Base-by-base conservation (phyloP, 805 yeast genomes). In the Yarrowia keelungensis region DNA sequence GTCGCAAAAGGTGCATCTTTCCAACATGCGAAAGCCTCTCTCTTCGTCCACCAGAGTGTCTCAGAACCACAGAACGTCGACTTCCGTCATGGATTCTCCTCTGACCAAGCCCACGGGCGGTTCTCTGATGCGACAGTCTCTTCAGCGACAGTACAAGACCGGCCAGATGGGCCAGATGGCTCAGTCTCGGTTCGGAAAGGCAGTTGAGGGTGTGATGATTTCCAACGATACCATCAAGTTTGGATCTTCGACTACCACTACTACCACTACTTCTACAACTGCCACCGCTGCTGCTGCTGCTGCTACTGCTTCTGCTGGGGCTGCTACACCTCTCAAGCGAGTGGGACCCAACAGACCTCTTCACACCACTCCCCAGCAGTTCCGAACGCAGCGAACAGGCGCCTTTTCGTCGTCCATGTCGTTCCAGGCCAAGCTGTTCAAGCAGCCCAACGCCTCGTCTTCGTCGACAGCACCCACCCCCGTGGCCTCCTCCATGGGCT, bases 191-290 rank as follows among this genome's bases (percentile, higher is more conserved):
- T 59, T 49, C 36, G 67, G 50, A 3, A 42, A 62, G 35, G 70
- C 38, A 32, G 54, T 19, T 9, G 49, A 42, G 58, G 67, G 38
- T 53, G 69, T 36, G n/a, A 47, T 39, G 73, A 70, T 36, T 46
- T 69, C 16, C 70, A 75, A 69, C 41, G 81, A 79, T 15, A 72
- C 71, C 61, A 70, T 78, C 41, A 70, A 72, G 51, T 78, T 78
- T 69, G 77, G 72, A 5, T 53, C 70, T n/a, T 54, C 67, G 4
- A 68, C 72, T 7, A 8, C 70, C 3, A 51, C 67, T 1, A 47
- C 71, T n/a, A 5, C 56, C 2, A 19, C 50, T 15, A 5, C 45
- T 2, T 10, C 61, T 12, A 12, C 47, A 1, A 8, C 64, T 8
- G 12, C 64, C 7, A 3, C 64, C 8, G 19, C 64, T 10, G 32